These are phyloP conservation scores for Phytophthora pseudosyringae DNA, from an alignment of 352 stramenopile species.

Conservation along the genomic window DNA sequence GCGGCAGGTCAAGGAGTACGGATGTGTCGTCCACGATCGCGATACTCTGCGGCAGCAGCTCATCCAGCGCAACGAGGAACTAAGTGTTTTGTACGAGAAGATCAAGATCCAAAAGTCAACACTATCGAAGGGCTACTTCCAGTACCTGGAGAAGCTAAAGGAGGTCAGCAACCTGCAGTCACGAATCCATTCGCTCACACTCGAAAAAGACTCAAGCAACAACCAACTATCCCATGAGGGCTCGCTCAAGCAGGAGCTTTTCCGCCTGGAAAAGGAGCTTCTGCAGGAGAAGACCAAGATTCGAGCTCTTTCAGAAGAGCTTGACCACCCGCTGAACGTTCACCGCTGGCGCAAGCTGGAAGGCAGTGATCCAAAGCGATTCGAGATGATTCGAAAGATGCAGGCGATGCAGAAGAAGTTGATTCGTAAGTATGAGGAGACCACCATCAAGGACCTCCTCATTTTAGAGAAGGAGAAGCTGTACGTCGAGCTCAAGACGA, in stretches of 20 bases:
- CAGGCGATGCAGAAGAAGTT: slow-evolving; percentile 86
- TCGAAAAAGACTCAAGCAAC: slow-evolving; percentile 67
- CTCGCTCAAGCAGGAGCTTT: slow-evolving; percentile 63
- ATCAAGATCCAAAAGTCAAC: slow-evolving; percentile 93
- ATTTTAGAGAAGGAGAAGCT: slow-evolving; percentile 92
- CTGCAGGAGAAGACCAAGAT: slow-evolving; percentile 89
- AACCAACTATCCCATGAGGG: slow-evolving; percentile 69
- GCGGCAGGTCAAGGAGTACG: slow-evolving; percentile 87
- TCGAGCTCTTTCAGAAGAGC: slow-evolving; percentile 86
- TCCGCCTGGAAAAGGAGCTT: slow-evolving; percentile 77
- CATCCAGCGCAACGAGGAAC: slow-evolving; percentile 87
- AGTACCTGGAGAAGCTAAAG: slow-evolving; percentile 75
- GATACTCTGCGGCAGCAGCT: slow-evolving; percentile 89
- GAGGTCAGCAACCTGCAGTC: slow-evolving; percentile 62
- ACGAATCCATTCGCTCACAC: slow-evolving; percentile 61
- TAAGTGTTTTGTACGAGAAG: slow-evolving; percentile 90
- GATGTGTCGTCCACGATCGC: slow-evolving; percentile 85
- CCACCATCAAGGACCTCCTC: slow-evolving; percentile 67
- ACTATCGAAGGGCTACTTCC: slow-evolving; percentile 75
- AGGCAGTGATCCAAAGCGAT: slow-evolving; percentile 86
- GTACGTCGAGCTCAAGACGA: slow-evolving; percentile 92
- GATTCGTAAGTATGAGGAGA: slow-evolving; percentile 84
- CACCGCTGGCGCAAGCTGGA: slow-evolving; percentile 93
- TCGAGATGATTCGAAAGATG: slow-evolving; percentile 91
- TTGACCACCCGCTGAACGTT: slow-evolving; percentile 92